Evolutionary conservation across 345 rosid genomes (phyloP).

Genomic region (Arabis alpina): DNA sequence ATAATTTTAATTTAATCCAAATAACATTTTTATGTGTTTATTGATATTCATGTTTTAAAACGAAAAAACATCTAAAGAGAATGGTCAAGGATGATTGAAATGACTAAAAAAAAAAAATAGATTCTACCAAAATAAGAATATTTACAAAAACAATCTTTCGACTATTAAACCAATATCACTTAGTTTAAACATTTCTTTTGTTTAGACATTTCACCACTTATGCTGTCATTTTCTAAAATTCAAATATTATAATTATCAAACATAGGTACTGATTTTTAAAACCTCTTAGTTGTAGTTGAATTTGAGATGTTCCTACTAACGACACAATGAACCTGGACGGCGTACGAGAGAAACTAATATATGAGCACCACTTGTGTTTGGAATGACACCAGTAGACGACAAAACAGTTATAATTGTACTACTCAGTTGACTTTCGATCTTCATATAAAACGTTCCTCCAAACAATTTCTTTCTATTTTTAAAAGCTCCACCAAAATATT

Average conservation of each 20-base stretch:
- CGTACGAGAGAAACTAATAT: conserved; percentile 10
- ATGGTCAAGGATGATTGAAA: no score
- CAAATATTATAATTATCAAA: background rate
- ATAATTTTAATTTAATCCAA: no score
- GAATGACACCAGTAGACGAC: conserved; percentile 19
- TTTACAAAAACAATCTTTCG: no score
- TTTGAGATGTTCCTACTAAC: background rate
- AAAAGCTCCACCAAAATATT: background rate
- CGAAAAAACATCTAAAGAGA: no score
- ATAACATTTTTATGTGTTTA: no score
- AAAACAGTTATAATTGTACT: conserved; percentile 26
- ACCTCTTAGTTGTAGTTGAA: conserved; percentile 1
- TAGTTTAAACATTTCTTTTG: no score
- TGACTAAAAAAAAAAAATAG: no score
- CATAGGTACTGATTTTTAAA: background rate
- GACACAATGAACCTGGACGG: conserved; percentile 37
- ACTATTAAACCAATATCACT: no score
- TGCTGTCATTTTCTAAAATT: background rate
- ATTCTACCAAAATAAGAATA: no score
- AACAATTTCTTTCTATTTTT: background rate
- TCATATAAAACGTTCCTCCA: background rate
- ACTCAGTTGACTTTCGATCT: conserved; percentile 23
- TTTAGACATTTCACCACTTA: background rate
- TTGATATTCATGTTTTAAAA: no score
- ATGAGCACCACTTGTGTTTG: conserved; percentile 13